These are phyloP conservation scores for Aurifilum marmelostoma DNA, from an alignment of 2,329 filamentous ascomycete genomes.

Conservation along the genomic window DNA sequence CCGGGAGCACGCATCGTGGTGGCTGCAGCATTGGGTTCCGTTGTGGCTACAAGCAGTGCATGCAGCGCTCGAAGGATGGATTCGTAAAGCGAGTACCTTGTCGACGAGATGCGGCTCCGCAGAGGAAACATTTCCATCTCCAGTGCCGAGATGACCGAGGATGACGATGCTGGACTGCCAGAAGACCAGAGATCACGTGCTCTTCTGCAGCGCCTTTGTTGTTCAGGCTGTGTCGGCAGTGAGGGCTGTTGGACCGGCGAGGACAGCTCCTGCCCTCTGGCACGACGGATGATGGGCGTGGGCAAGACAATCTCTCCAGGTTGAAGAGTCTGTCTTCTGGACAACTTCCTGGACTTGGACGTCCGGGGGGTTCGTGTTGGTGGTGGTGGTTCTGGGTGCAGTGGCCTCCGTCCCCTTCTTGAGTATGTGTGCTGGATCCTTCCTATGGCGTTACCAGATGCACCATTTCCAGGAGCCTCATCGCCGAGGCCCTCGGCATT, in stretches of 20 bases:
- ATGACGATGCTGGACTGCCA: constrained; percentile 27
- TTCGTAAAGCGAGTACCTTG: constrained; percentile 45
- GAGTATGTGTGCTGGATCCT: constrained; percentile 29
- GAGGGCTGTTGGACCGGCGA: constrained; percentile 33
- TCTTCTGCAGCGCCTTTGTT: not conserved
- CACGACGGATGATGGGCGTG: constrained; percentile 39
- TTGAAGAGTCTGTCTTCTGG: constrained; percentile 9
- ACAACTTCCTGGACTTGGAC: constrained; percentile 2
- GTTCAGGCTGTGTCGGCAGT: not conserved
- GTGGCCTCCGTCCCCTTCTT: constrained; percentile 24
- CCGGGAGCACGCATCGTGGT: not conserved
- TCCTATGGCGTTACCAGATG: not conserved
- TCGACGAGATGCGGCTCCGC: constrained; percentile 36
- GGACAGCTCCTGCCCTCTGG: constrained; percentile 36
- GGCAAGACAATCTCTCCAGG: constrained; percentile 36
- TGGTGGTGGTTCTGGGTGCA: not conserved
- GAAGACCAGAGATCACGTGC: constrained; percentile 3
- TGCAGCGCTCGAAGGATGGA: constrained; percentile 51
- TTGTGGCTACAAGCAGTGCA: constrained; percentile 47
- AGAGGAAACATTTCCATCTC: constrained; percentile 42
- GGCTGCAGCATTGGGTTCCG: constrained; percentile 13
- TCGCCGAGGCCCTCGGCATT: not conserved
- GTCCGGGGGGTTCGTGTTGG: not conserved
- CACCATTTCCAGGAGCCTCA: constrained; percentile 5
- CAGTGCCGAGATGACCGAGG: constrained; percentile 30